These are phyloP conservation scores for Pythium rishiriense DNA, from an alignment of 352 stramenopile species.

Conservation along the genomic window DNA sequence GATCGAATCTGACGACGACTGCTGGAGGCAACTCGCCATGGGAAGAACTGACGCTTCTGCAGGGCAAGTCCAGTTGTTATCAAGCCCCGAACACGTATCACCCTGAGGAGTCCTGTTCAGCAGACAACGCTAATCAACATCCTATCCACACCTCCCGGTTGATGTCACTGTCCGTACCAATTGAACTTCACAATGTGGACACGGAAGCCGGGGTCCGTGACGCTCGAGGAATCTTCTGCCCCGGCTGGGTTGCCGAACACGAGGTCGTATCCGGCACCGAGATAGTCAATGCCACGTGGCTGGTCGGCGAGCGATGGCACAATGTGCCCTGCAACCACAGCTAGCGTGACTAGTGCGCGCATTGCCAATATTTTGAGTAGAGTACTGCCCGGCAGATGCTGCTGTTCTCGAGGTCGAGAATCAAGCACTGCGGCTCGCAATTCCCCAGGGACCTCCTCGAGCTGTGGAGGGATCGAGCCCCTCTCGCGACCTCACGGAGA, in stretches of 20 bases:
- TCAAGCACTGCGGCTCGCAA: no score
- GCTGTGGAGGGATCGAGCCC: no score
- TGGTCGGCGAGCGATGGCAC: conserved; percentile 6
- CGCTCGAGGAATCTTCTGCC: conserved; percentile 28
- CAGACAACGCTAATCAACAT: no score
- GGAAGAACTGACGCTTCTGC: conserved; percentile 29
- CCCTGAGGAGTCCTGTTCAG: conserved; percentile 12
- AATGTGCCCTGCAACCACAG: background rate
- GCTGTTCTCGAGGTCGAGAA: no score
- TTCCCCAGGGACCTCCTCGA: no score
- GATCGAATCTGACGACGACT: conserved; percentile 32
- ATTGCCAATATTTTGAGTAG: no score
- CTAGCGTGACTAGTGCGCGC: background rate
- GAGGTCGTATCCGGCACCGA: conserved; percentile 32
- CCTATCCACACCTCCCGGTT: no score
- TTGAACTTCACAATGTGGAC: conserved; percentile 32
- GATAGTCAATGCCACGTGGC: conserved; percentile 32
- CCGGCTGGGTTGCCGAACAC: conserved; percentile 33
- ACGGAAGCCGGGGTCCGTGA: conserved; percentile 30
- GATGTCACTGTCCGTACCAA: conserved; percentile 19
- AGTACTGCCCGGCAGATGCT: no score
- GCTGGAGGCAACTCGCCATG: conserved; percentile 30
- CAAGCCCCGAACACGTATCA: conserved; percentile 30
- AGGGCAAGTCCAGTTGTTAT: conserved; percentile 29
- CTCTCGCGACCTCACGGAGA: no score